phyloP scores from a whole-genome alignment of 257 asterid species.

The Jaltomata sinuosa region DNA sequence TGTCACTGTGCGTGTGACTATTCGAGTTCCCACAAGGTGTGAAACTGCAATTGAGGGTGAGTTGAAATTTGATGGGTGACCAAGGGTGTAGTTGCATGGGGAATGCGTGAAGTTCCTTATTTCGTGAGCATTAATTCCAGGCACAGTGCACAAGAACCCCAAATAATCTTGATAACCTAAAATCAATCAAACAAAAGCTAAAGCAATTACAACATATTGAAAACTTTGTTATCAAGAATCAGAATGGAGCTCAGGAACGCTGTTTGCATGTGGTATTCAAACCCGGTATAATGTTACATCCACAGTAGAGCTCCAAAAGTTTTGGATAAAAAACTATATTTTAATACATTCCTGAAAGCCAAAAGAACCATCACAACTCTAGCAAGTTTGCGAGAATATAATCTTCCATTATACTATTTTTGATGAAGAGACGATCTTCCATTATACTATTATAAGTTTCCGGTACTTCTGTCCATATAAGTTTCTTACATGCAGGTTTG shows the following conservation, averaged over 20 bases:
- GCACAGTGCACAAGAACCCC: slow-evolving; percentile 91
- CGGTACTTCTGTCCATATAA: neutral
- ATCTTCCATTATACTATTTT: neutral
- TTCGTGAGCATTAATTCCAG: slow-evolving; percentile 66
- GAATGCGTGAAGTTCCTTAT: slow-evolving; percentile 54
- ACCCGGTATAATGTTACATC: neutral
- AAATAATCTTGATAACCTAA: slow-evolving; percentile 81
- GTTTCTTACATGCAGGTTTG: neutral
- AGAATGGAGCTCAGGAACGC: neutral
- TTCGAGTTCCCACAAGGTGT: slow-evolving; percentile 83
- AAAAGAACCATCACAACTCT: neutral
- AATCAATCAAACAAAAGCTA: slow-evolving; percentile 6
- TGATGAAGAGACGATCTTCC: neutral
- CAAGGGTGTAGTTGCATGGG: slow-evolving; percentile 91
- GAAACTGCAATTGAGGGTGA: slow-evolving; percentile 75
- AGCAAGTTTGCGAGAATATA: neutral
- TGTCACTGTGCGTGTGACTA: slow-evolving; percentile 65
- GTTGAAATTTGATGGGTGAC: slow-evolving; percentile 81
- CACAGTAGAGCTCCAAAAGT: neutral
- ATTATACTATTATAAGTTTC: neutral
- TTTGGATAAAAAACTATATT: neutral
- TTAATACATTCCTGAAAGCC: neutral
- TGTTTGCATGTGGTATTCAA: neutral
- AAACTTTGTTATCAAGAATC: neutral
- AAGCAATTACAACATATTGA: neutral